Base-by-base conservation (phyloP, 495 filamentous ascomycete genomes). In the Lichina pygmaea region DNA sequence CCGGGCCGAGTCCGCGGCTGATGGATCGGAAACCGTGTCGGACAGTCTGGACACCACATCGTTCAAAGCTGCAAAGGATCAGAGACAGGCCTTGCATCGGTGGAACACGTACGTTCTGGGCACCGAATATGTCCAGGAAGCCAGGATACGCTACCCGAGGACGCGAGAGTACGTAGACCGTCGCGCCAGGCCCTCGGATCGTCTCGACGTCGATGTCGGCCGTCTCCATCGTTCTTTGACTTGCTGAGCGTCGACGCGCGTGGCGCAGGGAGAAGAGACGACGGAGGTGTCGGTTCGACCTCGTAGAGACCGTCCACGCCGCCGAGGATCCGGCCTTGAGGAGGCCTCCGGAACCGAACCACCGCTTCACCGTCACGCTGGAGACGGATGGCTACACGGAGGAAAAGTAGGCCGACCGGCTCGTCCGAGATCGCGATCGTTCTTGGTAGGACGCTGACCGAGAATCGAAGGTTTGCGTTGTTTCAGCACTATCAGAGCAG, bases 81-180 rank as follows among this genome's bases (percentile, higher is more conserved):
- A 95, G 52, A 69, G 91, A 37, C 81, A 89, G 54, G 72, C 81
- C 11, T 59, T 93, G 52, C 84, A 94, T 63, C 75, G 77, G 50
- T 94, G 92, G 78, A 92, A 86, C 57, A 78, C 67, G 52, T 77
- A 77, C 61, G 62, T 95, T 37, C 63, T 89, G 31, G 89, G 89
- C 32, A 74, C 78, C 13, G 66, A 68, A 34, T 95, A 93, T 55
- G 68, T 70, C 44, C 69, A 74, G 46, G 77, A 81, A 53, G 73
- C 71, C 33, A 75, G 80, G 44, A 72, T 67, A 50, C 67, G 76
- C 34, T 71, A 81, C 55, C 89, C 89, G 9, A 77, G 67, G 53
- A 71, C 77, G 47, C 76, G 79, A 65, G 75, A 80, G 72, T 78
- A 58, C 49, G 31, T 44, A 39, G 42, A 43, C 41, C 42, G 43